These are phyloP conservation scores for Lunularia cruciata DNA, from an alignment of 225 moss, liverwort and hornwort species.

Conservation along the genomic window DNA sequence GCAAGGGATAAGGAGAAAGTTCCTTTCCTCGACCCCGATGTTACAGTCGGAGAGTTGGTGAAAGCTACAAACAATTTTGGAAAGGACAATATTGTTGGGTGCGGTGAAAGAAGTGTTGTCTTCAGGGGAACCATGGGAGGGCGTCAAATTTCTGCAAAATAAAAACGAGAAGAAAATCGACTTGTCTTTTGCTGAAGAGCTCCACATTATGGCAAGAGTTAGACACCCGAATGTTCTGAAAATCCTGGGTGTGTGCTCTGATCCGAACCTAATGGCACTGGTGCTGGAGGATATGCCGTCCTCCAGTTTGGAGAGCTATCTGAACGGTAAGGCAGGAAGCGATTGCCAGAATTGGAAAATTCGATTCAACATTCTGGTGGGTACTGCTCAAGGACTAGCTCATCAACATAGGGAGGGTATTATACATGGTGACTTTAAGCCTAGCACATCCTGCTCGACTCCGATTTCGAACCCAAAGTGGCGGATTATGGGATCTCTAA, in stretches of 20 bases:
- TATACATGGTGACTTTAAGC: constrained; percentile 1
- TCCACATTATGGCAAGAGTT: neutral
- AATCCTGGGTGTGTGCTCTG: neutral
- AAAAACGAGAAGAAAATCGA: neutral
- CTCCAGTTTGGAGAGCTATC: neutral
- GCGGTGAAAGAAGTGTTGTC: constrained; percentile 20
- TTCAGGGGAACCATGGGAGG: constrained; percentile 18
- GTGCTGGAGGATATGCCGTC: constrained; percentile 4
- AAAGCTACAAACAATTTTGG: constrained; percentile 19
- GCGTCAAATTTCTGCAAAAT: constrained; percentile 3
- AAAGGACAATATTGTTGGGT: constrained; percentile 19
- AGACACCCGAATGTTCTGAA: constrained; percentile 12
- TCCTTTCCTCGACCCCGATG: neutral
- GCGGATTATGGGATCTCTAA: neutral
- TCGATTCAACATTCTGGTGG: neutral
- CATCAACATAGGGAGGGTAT: neutral
- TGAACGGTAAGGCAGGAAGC: neutral
- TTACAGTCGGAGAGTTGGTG: constrained; percentile 1
- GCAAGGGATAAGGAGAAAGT: neutral
- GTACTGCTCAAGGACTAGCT: neutral
- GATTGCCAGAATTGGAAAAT: neutral
- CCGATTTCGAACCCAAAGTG: neutral
- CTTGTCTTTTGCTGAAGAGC: neutral
- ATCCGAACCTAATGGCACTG: neutral
- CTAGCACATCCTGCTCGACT: neutral